These are phyloP conservation scores for Penicillium crustosum DNA, from an alignment of 2,329 filamentous ascomycete species.

Conservation along the genomic window DNA sequence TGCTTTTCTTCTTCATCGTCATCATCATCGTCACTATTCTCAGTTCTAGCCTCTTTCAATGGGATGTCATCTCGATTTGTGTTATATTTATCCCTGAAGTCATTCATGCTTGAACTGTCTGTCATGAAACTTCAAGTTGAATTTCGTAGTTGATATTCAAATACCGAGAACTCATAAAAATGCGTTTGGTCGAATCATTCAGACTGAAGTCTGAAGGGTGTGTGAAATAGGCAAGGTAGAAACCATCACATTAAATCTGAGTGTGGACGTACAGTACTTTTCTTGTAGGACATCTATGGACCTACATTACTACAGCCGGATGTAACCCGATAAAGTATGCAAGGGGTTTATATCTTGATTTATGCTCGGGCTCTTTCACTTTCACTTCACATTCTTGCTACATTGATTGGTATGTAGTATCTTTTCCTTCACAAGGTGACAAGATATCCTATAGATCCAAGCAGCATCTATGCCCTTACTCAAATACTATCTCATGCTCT, in stretches of 20 bases:
- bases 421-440: neutral
- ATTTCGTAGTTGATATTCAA: neutral
- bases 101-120: conserved; percentile 8
- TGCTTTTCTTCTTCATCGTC: conserved; percentile 24
- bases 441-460: neutral
- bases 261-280: neutral
- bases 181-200: conserved; percentile 3
- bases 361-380: neutral
- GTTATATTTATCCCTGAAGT: conserved; percentile 9
- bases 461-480: neutral
- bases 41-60: conserved; percentile 16
- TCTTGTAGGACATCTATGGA: neutral
- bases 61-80: conserved; percentile 22
- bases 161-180: conserved; percentile 1
- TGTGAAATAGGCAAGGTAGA: neutral
- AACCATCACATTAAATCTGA: neutral
- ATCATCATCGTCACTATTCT: conserved; percentile 12
- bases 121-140: conserved; percentile 12
- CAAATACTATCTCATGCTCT: neutral
- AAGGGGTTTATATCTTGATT: conserved; percentile 5
- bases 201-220: neutral
- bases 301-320: neutral
- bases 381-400: conserved; percentile 1
- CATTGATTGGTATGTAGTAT: neutral
- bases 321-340: conserved; percentile 1